Percentiles rank a stretch among this genome's conserved stretches.
These are phyloP conservation scores for Agrocybe chaxingu DNA, from an alignment of 768 basidiomycete genomes.

Conservation along the genomic window DNA sequence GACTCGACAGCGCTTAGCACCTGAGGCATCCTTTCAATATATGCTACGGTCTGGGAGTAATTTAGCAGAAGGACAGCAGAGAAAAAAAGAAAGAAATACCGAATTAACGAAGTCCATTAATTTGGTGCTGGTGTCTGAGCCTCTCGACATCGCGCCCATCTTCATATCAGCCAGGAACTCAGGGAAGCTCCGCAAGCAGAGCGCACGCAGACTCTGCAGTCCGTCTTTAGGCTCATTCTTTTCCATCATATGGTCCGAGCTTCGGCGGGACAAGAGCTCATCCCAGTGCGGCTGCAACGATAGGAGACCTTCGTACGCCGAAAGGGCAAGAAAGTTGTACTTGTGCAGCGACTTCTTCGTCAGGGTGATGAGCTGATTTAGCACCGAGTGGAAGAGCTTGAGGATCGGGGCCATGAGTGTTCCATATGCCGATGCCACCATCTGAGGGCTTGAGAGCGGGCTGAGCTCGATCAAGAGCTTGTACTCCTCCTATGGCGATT, in stretches of 20 bases:
- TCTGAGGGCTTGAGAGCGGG: constrained; percentile 48
- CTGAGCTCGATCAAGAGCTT: constrained; percentile 59
- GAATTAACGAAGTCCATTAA: constrained; percentile 58
- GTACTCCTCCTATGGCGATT: constrained; percentile 57
- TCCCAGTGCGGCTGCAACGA: constrained; percentile 66
- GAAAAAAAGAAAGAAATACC: constrained; percentile 23
- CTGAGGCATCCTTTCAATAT: constrained; percentile 66
- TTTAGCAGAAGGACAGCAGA: background rate
- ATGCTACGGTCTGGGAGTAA: constrained; percentile 55
- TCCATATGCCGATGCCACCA: constrained; percentile 57
- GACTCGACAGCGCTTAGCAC: constrained; percentile 66
- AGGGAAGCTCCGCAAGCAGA: constrained; percentile 80
- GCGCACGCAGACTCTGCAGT: constrained; percentile 55
- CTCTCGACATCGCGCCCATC: constrained; percentile 51
- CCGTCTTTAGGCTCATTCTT: constrained; percentile 74
- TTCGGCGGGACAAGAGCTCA: constrained; percentile 51
- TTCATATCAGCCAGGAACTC: constrained; percentile 82
- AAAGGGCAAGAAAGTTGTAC: constrained; percentile 76
- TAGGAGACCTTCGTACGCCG: constrained; percentile 60
- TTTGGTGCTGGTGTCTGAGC: constrained; percentile 60
- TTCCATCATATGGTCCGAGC: constrained; percentile 38
- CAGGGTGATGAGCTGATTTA: constrained; percentile 58
- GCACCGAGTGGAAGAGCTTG: constrained; percentile 59
- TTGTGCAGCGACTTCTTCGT: constrained; percentile 78
- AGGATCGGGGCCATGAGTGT: constrained; percentile 64